phyloP scores from a whole-genome alignment of 2,329 filamentous ascomycete genomes.

The Penicillium brevicompactum region DNA sequence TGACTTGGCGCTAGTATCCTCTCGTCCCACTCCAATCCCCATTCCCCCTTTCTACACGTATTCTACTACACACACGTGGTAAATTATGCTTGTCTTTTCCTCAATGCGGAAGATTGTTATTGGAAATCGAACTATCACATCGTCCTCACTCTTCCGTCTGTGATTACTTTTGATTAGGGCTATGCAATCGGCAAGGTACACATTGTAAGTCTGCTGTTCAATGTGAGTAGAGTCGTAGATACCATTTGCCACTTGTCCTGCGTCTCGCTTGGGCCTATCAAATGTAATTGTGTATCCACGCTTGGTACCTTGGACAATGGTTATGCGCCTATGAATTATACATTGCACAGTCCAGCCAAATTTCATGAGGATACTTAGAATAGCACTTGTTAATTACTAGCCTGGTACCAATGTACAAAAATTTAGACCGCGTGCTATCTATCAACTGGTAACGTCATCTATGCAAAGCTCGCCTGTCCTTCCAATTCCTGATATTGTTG shows the following conservation, averaged over 20 bases:
- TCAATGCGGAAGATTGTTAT: neutral
- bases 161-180: neutral
- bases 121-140: neutral
- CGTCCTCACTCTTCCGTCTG: neutral
- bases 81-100: neutral
- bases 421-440: slow-evolving; percentile 10
- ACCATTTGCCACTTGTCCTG: neutral
- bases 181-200: slow-evolving; percentile 5
- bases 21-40: slow-evolving; percentile 6
- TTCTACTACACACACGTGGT: slow-evolving; percentile 10
- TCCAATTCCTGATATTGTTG: too few relatives aligned
- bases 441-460: slow-evolving; percentile 20
- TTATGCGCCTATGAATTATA: neutral
- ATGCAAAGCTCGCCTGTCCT: slow-evolving; percentile 4
- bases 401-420: neutral
- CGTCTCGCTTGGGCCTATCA: neutral
- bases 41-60: slow-evolving; percentile 15
- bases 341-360: neutral
- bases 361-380: neutral
- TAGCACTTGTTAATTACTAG: slow-evolving; percentile 6
- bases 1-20: neutral
- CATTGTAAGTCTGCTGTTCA: neutral
- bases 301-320: neutral
- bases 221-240: neutral
- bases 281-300: neutral